Base-by-base conservation (phyloP, 306 rosid genomes). In the Cajanus cajan region DNA sequence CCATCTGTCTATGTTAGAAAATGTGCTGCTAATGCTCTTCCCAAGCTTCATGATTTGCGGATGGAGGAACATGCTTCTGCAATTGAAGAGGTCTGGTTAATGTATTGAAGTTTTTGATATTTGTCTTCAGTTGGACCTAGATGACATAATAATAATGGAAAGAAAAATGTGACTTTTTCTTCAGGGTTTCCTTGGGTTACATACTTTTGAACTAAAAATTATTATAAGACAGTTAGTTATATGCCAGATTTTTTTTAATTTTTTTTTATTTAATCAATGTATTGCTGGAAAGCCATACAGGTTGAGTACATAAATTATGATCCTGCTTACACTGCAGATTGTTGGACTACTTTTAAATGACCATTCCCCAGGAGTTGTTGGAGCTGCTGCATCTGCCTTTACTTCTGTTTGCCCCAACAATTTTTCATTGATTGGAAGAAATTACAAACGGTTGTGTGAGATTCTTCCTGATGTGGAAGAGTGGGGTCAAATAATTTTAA, bases 371-470 rank as follows among this genome's bases (percentile, higher is more conserved):
- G 86, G 89, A 77, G 98, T 96, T 19, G 90, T 96, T 86, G 99
- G 99, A 76, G 98, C 98, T 65, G 99, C 99, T 43, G 96, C 98
- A 48, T 93, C 98, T 81, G 96, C 98, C 44, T 96, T 96, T 85
- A 84, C 92, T 71, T 90, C 97, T 14, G 86, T 93, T 84, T 96
- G 99, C 85, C 98, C 98, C 0, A 91, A 83, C 83, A 92, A 91
- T 83, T 87, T 93, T 87, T 82, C 87, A 21, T 78, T 93, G 86
- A 81, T 93, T 36, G 98, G 94, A 78, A 87, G 83, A 84, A 86
- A 89, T 75, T 91, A 89, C 85, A 85, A 22, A 78, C 88, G 90
- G 78, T 83, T 96, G 71, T 93, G 99, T 69, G 96, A 89, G 88
- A 82, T 93, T 83, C 94, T 96, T 81, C 98, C 97, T 24, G 99